phyloP scores from a whole-genome alignment of 2,329 filamentous ascomycete genomes.

The Knoxdaviesia proteae region DNA sequence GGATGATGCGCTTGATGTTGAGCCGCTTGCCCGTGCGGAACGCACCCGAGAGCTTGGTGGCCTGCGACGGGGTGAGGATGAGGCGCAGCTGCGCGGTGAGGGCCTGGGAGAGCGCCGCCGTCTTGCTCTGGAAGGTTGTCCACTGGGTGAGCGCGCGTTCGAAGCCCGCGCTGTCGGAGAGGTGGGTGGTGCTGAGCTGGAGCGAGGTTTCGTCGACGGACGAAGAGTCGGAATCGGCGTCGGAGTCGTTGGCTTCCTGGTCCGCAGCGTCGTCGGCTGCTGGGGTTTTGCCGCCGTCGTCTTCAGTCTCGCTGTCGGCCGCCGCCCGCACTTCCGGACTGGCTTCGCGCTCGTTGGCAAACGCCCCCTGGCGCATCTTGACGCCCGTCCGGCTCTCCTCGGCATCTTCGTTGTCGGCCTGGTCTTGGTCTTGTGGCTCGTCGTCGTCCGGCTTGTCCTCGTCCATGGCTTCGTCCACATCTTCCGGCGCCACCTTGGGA shows the following conservation, averaged over 20 bases:
- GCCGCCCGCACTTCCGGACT: slow-evolving; percentile 11
- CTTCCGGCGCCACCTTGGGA: slow-evolving; percentile 25
- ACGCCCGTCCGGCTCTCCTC: slow-evolving; percentile 39
- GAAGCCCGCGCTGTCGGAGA: slow-evolving; percentile 29
- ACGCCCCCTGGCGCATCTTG: slow-evolving; percentile 36
- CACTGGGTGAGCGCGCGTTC: slow-evolving; percentile 51
- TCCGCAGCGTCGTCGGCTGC: no score
- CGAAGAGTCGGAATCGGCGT: slow-evolving; percentile 17
- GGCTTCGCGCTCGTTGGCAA: slow-evolving; percentile 27
- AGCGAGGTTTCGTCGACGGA: slow-evolving; percentile 31
- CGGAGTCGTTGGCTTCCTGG: no score
- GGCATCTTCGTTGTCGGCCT: slow-evolving; percentile 20
- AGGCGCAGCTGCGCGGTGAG: slow-evolving; percentile 88
- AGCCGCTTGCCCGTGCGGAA: slow-evolving; percentile 96
- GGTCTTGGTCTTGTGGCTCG: slow-evolving; percentile 17
- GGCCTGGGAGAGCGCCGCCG: slow-evolving; percentile 68
- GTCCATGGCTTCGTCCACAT: slow-evolving; percentile 15
- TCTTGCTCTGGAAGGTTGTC: slow-evolving; percentile 65
- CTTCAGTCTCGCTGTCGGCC: slow-evolving; percentile 7
- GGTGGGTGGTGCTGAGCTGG: slow-evolving; percentile 54
- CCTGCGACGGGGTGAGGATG: slow-evolving; percentile 82
- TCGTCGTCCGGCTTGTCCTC: slow-evolving; percentile 8
- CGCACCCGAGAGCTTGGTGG: slow-evolving; percentile 87
- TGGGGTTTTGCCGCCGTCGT: no score
- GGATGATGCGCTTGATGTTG: slow-evolving; percentile 98